Evolutionary conservation across 129 eudicot genomes (phyloP).

Genomic region (Silybum marianum): DNA sequence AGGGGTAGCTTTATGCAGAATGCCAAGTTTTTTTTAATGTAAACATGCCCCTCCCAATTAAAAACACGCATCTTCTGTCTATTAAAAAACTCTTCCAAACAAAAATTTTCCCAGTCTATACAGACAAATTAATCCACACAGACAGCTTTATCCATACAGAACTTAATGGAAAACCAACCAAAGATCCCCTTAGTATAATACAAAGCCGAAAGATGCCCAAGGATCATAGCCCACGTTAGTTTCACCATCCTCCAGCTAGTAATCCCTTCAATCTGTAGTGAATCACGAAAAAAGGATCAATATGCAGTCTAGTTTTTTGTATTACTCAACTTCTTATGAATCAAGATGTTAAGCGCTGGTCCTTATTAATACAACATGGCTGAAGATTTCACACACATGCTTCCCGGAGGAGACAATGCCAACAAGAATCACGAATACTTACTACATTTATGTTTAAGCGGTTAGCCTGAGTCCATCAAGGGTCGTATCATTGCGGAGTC

Average conservation of each 20-base stretch:
- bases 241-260: constrained; percentile 9
- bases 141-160: no score
- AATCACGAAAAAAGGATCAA: background rate
- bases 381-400: background rate
- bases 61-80: no score
- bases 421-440: background rate
- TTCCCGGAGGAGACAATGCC: background rate
- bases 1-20: no score
- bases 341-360: background rate
- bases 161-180: no score
- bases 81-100: no score
- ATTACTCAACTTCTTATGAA: background rate
- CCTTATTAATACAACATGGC: background rate
- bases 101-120: no score
- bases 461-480: background rate
- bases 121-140: no score
- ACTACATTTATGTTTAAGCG: background rate
- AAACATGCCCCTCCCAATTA: no score
- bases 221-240: background rate
- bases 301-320: background rate
- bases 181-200: background rate
- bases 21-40: no score
- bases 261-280: background rate
- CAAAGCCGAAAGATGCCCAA: background rate
- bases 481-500: background rate